Base-by-base conservation (phyloP, 441 rosid species). In the Populus hybrid region DNA sequence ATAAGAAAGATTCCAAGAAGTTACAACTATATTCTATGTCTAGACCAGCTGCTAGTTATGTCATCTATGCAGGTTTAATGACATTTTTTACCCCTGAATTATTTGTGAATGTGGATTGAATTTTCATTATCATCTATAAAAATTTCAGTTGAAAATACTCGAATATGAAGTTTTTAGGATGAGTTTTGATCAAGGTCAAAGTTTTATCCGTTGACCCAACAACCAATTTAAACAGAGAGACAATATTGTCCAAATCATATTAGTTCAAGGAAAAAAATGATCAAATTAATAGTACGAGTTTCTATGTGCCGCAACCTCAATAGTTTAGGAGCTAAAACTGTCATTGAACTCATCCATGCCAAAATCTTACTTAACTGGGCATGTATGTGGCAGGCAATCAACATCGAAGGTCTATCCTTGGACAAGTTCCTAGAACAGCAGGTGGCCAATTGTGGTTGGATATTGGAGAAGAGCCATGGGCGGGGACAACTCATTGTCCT, bases 391-490 rank as follows among this genome's bases (percentile, higher is more conserved):
- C 90, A 94, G 99, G 97, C 93, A 66, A 88, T 94, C 45, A 94
- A 92, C 83, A 82, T 92, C 69, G 98, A 94, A 75, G 98, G 97
- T 75, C 83, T 87, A 63, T 84, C 97, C 6, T 85, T 97, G 83
- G 99, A 94, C 88, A 94, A 93, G 82, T 92, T 90, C 86, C 82
- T 93, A 1, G 98, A 93, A 83, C 97, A 90, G 72, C 93, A 91
- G 63, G 90, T 82, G 20, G 81, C 84, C 20, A 89, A 85, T 84
- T 74, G 76, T 68, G 93, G 98, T 26, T 96, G 99, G 98, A 86
- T 72, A 73, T 74, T 93, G 20, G 97, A 89, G 85, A 90, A 91
- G 78, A 92, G 87, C 73, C 89, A 83, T 16, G 93, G 89, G 56
- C 83, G 72, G 56, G 89, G 90, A 64, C 95, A 91, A 69, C 88